Percentiles rank a stretch among this genome's conserved stretches.
These are phyloP conservation scores for Alternaria infectoria DNA, from an alignment of 2,329 filamentous ascomycete genomes.

Conservation along the genomic window DNA sequence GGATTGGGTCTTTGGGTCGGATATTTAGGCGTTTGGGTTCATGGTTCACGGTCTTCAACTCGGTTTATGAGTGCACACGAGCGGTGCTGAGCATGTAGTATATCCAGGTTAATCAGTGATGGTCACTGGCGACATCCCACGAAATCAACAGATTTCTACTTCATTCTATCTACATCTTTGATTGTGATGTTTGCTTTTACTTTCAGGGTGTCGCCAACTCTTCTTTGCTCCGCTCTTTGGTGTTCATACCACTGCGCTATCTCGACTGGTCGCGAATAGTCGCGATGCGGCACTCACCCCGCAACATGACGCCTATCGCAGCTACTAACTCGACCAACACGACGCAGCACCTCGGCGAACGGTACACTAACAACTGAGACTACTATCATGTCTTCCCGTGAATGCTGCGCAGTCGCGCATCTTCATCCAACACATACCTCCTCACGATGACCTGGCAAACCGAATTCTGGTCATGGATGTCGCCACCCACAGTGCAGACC, in stretches of 20 bases:
- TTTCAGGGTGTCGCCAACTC: background rate
- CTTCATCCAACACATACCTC: background rate
- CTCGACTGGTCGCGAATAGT: background rate
- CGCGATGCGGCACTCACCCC: background rate
- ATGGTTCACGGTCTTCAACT: slow-evolving; percentile 47
- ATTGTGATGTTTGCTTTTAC: slow-evolving; percentile 3
- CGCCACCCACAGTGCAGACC: slow-evolving; percentile 34
- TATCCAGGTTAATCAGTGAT: slow-evolving; percentile 47
- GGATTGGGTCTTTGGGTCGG: slow-evolving; percentile 31
- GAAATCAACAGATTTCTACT: slow-evolving; percentile 42
- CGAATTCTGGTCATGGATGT: slow-evolving; percentile 53
- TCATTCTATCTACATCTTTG: slow-evolving; percentile 10
- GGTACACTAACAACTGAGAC: background rate
- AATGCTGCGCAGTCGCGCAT: background rate
- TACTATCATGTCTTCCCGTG: background rate
- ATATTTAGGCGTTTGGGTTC: slow-evolving; percentile 46
- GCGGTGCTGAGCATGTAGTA: slow-evolving; percentile 48
- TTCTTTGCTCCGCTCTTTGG: background rate
- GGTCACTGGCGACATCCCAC: slow-evolving; percentile 43
- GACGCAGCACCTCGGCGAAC: background rate
- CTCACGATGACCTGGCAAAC: slow-evolving; percentile 46
- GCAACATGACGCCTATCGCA: background rate
- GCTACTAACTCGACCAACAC: background rate
- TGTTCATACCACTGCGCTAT: background rate
- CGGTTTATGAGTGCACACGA: slow-evolving; percentile 45